Base-by-base conservation (phyloP, 306 rosid genomes). In the Fragaria iinumae region DNA sequence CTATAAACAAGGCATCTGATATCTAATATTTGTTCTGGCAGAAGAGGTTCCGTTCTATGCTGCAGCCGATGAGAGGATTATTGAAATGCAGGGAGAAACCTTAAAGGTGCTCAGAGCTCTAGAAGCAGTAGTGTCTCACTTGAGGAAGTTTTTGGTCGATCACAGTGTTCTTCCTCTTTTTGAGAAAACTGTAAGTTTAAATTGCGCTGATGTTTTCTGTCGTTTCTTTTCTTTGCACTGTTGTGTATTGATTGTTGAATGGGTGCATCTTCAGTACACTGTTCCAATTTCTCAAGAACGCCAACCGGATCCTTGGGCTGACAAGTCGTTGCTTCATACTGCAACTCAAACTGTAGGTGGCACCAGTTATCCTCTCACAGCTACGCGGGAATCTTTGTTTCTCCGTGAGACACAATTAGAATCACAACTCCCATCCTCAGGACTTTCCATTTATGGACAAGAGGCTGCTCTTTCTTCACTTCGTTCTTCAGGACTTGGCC, bases 131-230 rank as follows among this genome's bases (percentile, higher is more conserved):
- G 86, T 93, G 44, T 89, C 89, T 73, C 99, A 96, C 83, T 83
- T 96, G 76, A 85, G 99, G 84, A 96, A 93, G 87, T 96, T 96
- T 87, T 81, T 96, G 87, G 98, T 96, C 44, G 99, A 96, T 85
- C 96, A 80, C n/a, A 88, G 90, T 66, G 98, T 96, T 89, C 84
- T 93, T 88, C 99, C 99, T 65, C 91, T 96, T 36, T 96, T 92
- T 88, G 99, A 93, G 88, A 96, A 93, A 84, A 78, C 73, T 80
- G 98, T 96, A 88, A 94, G 98, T 72, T 68, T 73, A 67, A 29
- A 67, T 48, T 62, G 64, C 43, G n/a, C 52, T 9, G 17, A 59
- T 48, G 38, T 49, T 64, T 67, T 68, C 9, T 52, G 63, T 36
- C 14, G 48, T 44, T 44, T 44, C 12, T 44, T 44, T 44, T 44